phyloP scores from a whole-genome alignment of 2,329 filamentous ascomycete species.

The Graphilbum ipis-grandicollis region DNA sequence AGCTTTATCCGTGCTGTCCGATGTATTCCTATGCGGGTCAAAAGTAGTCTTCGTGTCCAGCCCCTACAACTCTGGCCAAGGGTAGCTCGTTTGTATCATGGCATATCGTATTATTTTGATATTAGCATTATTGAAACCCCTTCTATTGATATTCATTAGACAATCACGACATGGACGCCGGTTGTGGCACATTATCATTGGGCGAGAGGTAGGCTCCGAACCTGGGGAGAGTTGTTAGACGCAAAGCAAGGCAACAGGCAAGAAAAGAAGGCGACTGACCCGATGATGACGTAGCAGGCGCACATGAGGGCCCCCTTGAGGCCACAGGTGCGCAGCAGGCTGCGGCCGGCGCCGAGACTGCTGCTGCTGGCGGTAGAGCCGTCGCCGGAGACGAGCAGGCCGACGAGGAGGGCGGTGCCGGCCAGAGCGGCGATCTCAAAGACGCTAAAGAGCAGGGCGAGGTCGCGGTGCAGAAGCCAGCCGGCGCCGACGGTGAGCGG shows the following conservation, averaged over 20 bases:
- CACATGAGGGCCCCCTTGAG: constrained; percentile 60
- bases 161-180: no score
- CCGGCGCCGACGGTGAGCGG: constrained; percentile 65
- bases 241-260: neutral
- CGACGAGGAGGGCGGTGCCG: constrained; percentile 67
- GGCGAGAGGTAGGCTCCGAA: constrained; percentile 1
- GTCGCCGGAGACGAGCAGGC: constrained; percentile 70
- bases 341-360: neutral
- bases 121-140: no score
- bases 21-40: no score
- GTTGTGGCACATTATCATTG: neutral
- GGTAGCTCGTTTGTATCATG: no score
- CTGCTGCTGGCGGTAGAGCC: neutral
- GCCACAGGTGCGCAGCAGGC: constrained; percentile 50
- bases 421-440: constrained; percentile 82
- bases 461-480: constrained; percentile 52
- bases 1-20: no score
- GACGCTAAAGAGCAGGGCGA: constrained; percentile 68
- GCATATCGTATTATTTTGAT: no score
- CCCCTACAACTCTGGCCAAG: no score
- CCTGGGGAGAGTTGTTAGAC: neutral
- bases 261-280: constrained; percentile 8
- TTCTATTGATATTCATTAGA: no score
- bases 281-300: constrained; percentile 50
- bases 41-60: no score